Evolutionary conservation across 2,329 filamentous ascomycete genomes (phyloP).

Genomic region (Xylariaceae sp.): DNA sequence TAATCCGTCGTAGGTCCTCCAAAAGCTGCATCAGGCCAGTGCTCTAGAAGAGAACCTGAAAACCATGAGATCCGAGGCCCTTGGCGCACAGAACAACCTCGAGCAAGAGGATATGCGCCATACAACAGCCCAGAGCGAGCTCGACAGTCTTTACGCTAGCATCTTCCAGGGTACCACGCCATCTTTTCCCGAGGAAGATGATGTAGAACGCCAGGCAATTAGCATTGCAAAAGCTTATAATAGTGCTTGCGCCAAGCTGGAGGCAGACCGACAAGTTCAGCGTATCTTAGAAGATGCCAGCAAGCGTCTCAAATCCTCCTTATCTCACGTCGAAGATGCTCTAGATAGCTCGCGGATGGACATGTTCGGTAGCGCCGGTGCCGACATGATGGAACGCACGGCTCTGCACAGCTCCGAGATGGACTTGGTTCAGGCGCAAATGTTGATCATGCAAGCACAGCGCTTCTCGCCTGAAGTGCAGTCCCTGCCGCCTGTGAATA

Average conservation of each 20-base stretch:
- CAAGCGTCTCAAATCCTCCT: constrained; percentile 44
- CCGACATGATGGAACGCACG: constrained; percentile 61
- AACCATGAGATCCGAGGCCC: constrained; percentile 49
- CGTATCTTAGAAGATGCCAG: constrained; percentile 49
- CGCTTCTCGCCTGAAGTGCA: constrained; percentile 48
- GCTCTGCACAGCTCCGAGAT: constrained; percentile 56
- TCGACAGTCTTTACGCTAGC: constrained; percentile 59
- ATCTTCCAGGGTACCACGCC: constrained; percentile 62
- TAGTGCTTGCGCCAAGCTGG: constrained; percentile 43
- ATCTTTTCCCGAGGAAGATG: constrained; percentile 60
- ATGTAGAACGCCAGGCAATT: constrained; percentile 48
- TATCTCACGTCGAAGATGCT: constrained; percentile 51
- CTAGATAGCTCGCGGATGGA: constrained; percentile 51
- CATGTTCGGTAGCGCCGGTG: constrained; percentile 55
- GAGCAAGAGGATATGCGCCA: constrained; percentile 47
- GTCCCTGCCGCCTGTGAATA: constrained; percentile 49
- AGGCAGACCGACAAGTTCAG: constrained; percentile 51
- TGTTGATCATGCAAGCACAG: constrained; percentile 49
- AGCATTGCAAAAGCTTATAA: constrained; percentile 48
- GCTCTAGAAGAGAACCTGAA: constrained; percentile 50
- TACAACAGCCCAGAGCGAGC: constrained; percentile 50
- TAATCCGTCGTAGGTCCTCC: constrained; percentile 39
- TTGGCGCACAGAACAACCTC: constrained; percentile 45
- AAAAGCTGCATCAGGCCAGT: constrained; percentile 54
- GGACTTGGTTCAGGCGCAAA: constrained; percentile 49